phyloP scores from a whole-genome alignment of 2,329 filamentous ascomycete genomes.

The Ophiostoma ips region DNA sequence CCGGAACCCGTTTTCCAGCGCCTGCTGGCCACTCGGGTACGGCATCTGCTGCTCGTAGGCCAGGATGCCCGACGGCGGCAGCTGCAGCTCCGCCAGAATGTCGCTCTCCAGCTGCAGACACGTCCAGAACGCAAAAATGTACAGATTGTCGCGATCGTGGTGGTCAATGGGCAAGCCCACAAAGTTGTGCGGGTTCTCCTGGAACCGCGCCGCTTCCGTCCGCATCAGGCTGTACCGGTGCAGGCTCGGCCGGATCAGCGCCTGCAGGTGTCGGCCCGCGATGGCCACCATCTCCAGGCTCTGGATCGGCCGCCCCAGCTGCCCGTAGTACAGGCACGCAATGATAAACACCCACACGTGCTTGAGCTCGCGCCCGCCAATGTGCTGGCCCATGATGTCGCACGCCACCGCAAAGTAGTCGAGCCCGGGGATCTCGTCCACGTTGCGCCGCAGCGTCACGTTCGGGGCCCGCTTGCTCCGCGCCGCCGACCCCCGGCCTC shows the following conservation, averaged over 20 bases:
- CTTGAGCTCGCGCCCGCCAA: conserved; percentile 64
- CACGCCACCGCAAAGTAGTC: conserved; percentile 80
- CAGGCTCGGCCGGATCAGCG: conserved; percentile 61
- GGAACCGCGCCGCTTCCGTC: conserved; percentile 14
- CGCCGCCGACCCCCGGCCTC: background rate
- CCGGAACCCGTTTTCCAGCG: conserved; percentile 30
- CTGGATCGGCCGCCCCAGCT: conserved; percentile 73
- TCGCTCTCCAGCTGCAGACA: conserved; percentile 67
- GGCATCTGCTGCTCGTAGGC: conserved; percentile 50
- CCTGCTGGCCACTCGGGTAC: conserved; percentile 42
- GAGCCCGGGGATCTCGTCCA: conserved; percentile 77
- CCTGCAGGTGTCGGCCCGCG: conserved; percentile 46
- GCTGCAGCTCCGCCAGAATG: conserved; percentile 71
- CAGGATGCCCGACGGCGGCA: conserved; percentile 47
- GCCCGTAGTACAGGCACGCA: conserved; percentile 77
- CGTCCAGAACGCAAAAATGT: conserved; percentile 78
- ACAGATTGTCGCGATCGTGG: conserved; percentile 44
- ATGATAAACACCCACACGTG: conserved; percentile 77
- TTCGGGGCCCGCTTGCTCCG: background rate
- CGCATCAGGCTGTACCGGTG: conserved; percentile 4
- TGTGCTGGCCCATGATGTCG: conserved; percentile 71
- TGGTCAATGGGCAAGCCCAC: conserved; percentile 15
- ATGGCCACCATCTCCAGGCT: conserved; percentile 54
- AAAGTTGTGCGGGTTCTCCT: conserved; percentile 15
- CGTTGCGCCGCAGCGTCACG: conserved; percentile 35